Percentiles rank a stretch among this genome's conserved stretches.
These are phyloP conservation scores for Gamarada debralockiae DNA, from an alignment of 495 filamentous ascomycete genomes.

Conservation along the genomic window DNA sequence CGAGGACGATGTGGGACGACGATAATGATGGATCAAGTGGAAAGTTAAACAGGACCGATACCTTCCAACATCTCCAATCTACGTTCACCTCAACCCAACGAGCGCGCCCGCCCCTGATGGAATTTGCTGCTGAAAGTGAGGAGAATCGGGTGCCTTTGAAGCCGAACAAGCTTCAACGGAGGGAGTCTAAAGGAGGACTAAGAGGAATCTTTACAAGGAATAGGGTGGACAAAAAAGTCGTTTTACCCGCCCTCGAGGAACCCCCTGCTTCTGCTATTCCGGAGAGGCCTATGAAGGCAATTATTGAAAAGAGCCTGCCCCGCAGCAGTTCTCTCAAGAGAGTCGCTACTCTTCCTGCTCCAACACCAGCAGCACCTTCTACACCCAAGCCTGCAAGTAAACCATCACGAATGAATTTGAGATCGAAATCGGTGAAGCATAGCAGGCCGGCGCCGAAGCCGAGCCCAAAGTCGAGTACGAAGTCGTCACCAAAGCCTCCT, in stretches of 20 bases:
- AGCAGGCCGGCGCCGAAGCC: constrained; percentile 20
- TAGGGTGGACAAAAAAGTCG: constrained; percentile 15
- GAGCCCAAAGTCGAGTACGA: constrained; percentile 16
- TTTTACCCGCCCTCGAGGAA: constrained; percentile 15
- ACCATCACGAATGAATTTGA: constrained; percentile 18
- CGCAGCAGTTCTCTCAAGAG: constrained; percentile 25
- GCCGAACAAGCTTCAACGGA: constrained; percentile 28
- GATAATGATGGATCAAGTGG: not conserved
- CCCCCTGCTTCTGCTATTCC: not conserved
- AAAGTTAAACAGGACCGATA: not conserved
- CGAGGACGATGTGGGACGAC: not conserved
- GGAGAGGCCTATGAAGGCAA: constrained; percentile 31
- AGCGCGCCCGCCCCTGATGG: constrained; percentile 17
- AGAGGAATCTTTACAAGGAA: constrained; percentile 39
- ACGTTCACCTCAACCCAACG: constrained; percentile 14
- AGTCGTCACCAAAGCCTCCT: constrained; percentile 8
- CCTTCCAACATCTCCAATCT: constrained; percentile 17
- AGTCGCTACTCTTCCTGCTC: constrained; percentile 40
- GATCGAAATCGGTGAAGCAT: constrained; percentile 35
- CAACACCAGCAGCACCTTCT: constrained; percentile 6
- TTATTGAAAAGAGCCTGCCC: constrained; percentile 25
- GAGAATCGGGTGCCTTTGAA: constrained; percentile 11
- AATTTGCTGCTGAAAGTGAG: constrained; percentile 2
- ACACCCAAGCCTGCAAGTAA: constrained; percentile 2
- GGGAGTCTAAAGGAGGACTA: constrained; percentile 47